Base-by-base conservation (phyloP, 768 basidiomycete species). In the Dioszegia aurantiaca region DNA sequence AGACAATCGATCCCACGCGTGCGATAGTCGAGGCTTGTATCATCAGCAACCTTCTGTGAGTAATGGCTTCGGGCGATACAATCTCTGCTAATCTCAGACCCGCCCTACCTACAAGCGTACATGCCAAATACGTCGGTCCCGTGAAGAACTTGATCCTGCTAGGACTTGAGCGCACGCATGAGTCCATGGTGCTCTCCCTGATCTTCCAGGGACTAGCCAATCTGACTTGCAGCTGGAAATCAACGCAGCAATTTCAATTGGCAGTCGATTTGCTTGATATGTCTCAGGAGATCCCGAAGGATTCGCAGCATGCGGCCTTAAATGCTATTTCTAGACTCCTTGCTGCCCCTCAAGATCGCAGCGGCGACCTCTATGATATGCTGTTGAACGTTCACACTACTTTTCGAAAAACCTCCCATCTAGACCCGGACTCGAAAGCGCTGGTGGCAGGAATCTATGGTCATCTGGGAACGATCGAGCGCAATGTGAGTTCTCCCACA, bases 21-120 rank as follows among this genome's bases (percentile, higher is more conserved):
- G 70, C 70, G 16, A 59, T 68, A 17, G 59, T 69, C 39, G 70
- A 72, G 43, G 70, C 70, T 11, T 72, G 70, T 44, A 68, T 72
- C 49, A 68, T 72, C 53, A 70, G 68, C 48, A 72, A 72, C 48
- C 47, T 72, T 0, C 46, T 72, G 70, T 72, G 37, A 48, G 59
- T 56, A 9, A 24, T 10, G 14, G 2, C 9, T 39, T 42, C 3
- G 37, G n/a, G n/a, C n/a, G n/a, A n/a, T n/a, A n/a, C n/a, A n/a
- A n/a, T 46, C 58, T 11, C n/a, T 12, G 37, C 58, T 44, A 19
- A 46, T 36, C 16, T 11, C 52, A 72, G 70, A n/a, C 68, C 66
- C 8, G 70, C 68, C 16, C 61, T 72, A 11, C 70, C 70, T 1
- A 39, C 55, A 24, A 53, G 55, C 26, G 55, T 72, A 14, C 68